These are phyloP conservation scores for Phoma sp. DNA, from an alignment of 2,329 filamentous ascomycete genomes.

Conservation along the genomic window DNA sequence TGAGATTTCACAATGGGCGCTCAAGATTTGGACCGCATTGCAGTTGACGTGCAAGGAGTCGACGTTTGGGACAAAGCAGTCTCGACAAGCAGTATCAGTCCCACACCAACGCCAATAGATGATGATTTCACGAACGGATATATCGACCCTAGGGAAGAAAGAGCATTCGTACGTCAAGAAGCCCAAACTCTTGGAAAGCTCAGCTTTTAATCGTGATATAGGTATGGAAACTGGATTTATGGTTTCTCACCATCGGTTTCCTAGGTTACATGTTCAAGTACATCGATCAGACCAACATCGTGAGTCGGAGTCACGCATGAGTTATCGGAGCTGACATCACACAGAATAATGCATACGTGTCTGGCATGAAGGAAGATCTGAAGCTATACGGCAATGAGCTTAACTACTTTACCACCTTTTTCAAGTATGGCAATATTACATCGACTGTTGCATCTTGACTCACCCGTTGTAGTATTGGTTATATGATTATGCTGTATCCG, in stretches of 20 bases:
- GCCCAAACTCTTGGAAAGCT: not conserved
- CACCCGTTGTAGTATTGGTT: not conserved
- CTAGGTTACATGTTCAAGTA: conserved; percentile 25
- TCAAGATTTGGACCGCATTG: not conserved
- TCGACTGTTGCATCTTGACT: not conserved
- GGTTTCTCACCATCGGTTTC: conserved; percentile 19
- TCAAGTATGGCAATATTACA: conserved; percentile 43
- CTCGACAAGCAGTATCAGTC: not conserved
- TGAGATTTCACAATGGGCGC: not conserved
- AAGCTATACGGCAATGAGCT: conserved; percentile 17
- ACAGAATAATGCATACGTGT: conserved; percentile 20
- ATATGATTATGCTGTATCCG: conserved; percentile 3
- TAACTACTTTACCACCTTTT: conserved; percentile 13
- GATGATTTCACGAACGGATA: not conserved
- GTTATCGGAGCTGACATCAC: not conserved
- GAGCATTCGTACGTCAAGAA: not conserved
- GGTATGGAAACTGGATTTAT: conserved; percentile 17
- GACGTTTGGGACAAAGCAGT: not conserved
- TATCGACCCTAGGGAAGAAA: not conserved
- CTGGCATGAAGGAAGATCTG: conserved; percentile 19
- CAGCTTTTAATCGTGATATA: not conserved
- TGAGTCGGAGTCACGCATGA: not conserved
- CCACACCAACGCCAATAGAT: not conserved
- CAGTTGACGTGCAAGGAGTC: not conserved
- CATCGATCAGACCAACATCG: conserved; percentile 25